A percentile compares a stretch with the other conserved stretches of the same genome.
These are phyloP conservation scores for Xerocomus potaroensis DNA, from an alignment of 768 basidiomycete genomes.

Conservation along the genomic window DNA sequence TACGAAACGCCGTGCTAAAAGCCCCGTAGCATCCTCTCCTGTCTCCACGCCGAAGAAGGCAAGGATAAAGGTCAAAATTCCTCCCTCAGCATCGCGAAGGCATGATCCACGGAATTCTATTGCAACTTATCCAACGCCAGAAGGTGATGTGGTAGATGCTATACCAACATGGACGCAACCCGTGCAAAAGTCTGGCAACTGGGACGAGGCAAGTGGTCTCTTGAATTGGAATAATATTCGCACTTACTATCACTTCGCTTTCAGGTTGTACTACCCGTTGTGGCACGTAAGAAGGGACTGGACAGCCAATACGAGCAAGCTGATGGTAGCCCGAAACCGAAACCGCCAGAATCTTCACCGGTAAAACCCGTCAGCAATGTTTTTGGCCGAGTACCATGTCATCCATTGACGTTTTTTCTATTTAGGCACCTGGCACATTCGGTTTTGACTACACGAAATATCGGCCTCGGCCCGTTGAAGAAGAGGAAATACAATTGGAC, in stretches of 20 bases:
- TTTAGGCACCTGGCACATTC: slow-evolving; percentile 78
- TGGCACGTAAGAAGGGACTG: slow-evolving; percentile 78
- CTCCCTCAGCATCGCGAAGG: slow-evolving; percentile 30
- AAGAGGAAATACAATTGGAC: slow-evolving; percentile 57
- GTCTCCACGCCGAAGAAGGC: slow-evolving; percentile 38
- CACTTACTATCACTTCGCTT: slow-evolving; percentile 4
- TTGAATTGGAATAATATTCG: slow-evolving; percentile 1
- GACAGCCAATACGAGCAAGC: slow-evolving; percentile 65
- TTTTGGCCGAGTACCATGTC: neutral
- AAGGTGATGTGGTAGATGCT: slow-evolving; percentile 58
- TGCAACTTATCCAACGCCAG: slow-evolving; percentile 65
- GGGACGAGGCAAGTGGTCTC: slow-evolving; percentile 66
- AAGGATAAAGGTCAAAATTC: slow-evolving; percentile 33
- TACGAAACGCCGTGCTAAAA: slow-evolving; percentile 44
- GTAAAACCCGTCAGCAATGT: slow-evolving; percentile 56
- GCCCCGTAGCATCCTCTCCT: slow-evolving; percentile 40
- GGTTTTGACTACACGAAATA: slow-evolving; percentile 74
- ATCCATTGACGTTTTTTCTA: neutral
- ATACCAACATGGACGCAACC: slow-evolving; percentile 84
- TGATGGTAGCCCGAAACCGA: slow-evolving; percentile 62
- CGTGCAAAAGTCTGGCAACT: slow-evolving; percentile 61
- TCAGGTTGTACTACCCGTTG: slow-evolving; percentile 79
- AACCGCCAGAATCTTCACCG: slow-evolving; percentile 32
- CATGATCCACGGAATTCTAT: slow-evolving; percentile 52
- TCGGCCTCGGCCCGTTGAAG: slow-evolving; percentile 41